Percentiles rank a stretch among this genome's conserved stretches.
Evolutionary conservation across 371 early-diverging fungal species (phyloP).

Genomic region (Sporodiniella umbellata): DNA sequence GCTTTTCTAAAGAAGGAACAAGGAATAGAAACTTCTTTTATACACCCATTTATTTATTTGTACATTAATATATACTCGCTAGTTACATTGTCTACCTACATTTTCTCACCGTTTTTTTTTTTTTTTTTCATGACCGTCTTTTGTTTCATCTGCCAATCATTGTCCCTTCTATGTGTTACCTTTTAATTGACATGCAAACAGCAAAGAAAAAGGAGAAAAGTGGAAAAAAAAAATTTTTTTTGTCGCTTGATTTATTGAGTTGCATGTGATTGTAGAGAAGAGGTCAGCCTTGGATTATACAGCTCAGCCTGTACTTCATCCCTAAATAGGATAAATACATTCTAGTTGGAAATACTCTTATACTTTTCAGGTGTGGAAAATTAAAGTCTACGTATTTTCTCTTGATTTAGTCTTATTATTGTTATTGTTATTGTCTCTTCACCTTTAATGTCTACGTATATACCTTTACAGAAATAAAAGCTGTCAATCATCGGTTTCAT

Average conservation of each 20-base stretch:
- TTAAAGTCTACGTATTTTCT: conserved; percentile 30
- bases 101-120: background rate
- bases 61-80: background rate
- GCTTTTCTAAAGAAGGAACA: conserved; percentile 24
- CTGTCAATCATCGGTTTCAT: background rate
- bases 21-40: background rate
- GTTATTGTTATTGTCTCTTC: no score
- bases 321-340: conserved; percentile 50
- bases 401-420: no score
- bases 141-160: no score
- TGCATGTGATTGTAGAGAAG: no score
- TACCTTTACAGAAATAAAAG: conserved; percentile 17
- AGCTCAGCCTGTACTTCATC: conserved; percentile 49
- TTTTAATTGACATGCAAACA: no score
- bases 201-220: no score
- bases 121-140: background rate
- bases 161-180: no score
- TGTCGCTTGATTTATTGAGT: no score
- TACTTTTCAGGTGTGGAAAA: conserved; percentile 47
- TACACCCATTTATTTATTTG: background rate
- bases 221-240: no score
- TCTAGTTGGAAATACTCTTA: conserved; percentile 50
- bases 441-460: conserved; percentile 53
- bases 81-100: background rate
- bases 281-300: conserved; percentile 44